Evolutionary conservation across 164 flowering plant species (phyloP), one percentile per base, ranked within the genome.

Genomic region (Aristolochia californica): DNA sequence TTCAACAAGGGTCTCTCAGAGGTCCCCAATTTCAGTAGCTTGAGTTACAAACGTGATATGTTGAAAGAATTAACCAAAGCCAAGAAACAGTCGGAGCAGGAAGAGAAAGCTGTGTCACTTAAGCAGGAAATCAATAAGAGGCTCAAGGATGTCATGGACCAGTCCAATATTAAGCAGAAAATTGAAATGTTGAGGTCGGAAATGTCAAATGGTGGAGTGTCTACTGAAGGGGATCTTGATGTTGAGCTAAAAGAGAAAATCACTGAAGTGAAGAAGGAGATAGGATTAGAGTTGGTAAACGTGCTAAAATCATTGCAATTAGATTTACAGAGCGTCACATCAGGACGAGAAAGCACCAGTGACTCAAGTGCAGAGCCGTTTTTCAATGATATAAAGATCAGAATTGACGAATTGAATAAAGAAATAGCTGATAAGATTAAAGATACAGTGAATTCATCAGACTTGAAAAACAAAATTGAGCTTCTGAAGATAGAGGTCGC

Each of bases 11-110:
- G 77, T 53, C 59, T 89, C 47, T 52, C 83, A 13, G 43, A 65
- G 24, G 84, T 85, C 62, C 91, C 96, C 18, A 85, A 89, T 66
- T 81, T 72, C 68, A 52, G 66, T 5, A 82, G 70, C 72, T 77
- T 87, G 63, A 72, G 53, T 55, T 45, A 63, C 28, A 89, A 87
- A 75, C 78, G 70, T 62, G 77, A 78, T 56, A 77, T 78, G 94
- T 62, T 87, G 75, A 73, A 79, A 62, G 88, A 85, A 60, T 54
- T 85, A 28, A 68, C 77, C 47, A 65, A 72, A 64, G 77, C 78
- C 62, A 77, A 77, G 72, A 68, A 38, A 30, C 53, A 73, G n/a
- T 61, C 77, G 0, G 81, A 76, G 67, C 62, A 67, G 56, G 71
- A 66, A 16, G 65, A 53, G 4, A 71, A 78, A 59, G 71, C 64